Evolutionary conservation across 78 protist species (phyloP).

Genomic region (Dictyostelium citrinum): DNA sequence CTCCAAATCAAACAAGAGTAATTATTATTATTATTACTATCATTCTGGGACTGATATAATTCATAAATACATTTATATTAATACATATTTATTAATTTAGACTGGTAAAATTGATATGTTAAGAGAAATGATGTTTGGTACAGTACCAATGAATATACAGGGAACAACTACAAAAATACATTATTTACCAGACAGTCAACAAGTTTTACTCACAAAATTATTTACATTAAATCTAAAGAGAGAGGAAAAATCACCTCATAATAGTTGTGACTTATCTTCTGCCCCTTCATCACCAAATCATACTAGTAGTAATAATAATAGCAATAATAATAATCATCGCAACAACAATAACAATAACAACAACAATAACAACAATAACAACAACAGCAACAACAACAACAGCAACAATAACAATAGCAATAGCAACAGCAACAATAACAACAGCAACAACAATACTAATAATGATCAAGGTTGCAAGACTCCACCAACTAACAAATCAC

Average conservation of each 20-base stretch:
- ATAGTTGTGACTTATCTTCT: neutral
- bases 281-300: neutral
- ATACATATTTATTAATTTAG: neutral
- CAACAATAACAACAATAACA: neutral
- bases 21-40: neutral
- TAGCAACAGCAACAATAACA: too few relatives aligned
- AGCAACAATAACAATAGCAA: neutral
- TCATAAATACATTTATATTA: too few relatives aligned
- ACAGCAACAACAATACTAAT: neutral
- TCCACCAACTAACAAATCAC: neutral
- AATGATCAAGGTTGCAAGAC: neutral
- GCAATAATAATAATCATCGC: neutral
- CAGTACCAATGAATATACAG: conserved; percentile 59
- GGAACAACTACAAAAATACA: conserved; percentile 76
- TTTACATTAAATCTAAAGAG: conserved; percentile 46
- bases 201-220: conserved; percentile 36
- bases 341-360: neutral
- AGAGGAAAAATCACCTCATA: conserved; percentile 17
- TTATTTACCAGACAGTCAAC: conserved; percentile 62
- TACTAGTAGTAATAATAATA: neutral
- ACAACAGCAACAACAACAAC: neutral
- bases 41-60: too few relatives aligned
- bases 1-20: conserved; percentile 10
- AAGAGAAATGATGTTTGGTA: conserved; percentile 77
- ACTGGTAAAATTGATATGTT: conserved; percentile 62